Evolutionary conservation across 1,284 basidiomycete genomes (phyloP), one percentile per base, ranked within the genome.

Genomic region (Irpex lacteus): DNA sequence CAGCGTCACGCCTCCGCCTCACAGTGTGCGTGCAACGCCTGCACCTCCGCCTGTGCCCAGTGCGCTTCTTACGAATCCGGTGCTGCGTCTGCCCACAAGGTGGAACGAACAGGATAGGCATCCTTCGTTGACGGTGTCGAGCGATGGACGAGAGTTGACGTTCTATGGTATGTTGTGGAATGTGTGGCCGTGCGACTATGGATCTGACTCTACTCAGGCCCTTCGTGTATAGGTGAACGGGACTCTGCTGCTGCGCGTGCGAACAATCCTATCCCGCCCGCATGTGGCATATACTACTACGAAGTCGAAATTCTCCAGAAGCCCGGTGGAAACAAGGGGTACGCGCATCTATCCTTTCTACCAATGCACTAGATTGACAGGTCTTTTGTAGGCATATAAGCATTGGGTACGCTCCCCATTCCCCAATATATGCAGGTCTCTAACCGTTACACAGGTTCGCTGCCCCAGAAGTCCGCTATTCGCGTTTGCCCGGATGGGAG

Each of bases 401-500:
- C 64, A 84, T 96, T 68, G 94, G 93, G 82, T 76, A 66, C 40
- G 72, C 60, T 15, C 15, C 37, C 19, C 56, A 47, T 61, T 8
- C 9, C 15, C 8, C 36, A 36, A 18, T 57, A 47, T 18, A 32
- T 61, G 8, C n/a, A 34, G 11, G 54, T 56, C 67, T 66, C 32
- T 21, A 62, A 66, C 40, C 50, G 13, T 40, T 37, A 57, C 49
- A 59, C 49, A 82, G 82, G 0, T 84, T 86, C 69, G 82, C 82
- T 32, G 74, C 75, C 13, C 71, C 73, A 5, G 74, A 85, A 34
- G 87, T 90, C 53, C 85, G 86, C 71, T 77, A 92, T 60, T 84
- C 84, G 32, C 87, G 94, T 60, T 82, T 96, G 40, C 94, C 95
- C 13, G 95, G 95, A 3, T 96, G 94, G 93, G 95, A 96, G 73